Percentiles rank a stretch among this genome's conserved stretches.
phyloP scores from a whole-genome alignment of 1,284 basidiomycete species.

The Xanthoconium separans region DNA sequence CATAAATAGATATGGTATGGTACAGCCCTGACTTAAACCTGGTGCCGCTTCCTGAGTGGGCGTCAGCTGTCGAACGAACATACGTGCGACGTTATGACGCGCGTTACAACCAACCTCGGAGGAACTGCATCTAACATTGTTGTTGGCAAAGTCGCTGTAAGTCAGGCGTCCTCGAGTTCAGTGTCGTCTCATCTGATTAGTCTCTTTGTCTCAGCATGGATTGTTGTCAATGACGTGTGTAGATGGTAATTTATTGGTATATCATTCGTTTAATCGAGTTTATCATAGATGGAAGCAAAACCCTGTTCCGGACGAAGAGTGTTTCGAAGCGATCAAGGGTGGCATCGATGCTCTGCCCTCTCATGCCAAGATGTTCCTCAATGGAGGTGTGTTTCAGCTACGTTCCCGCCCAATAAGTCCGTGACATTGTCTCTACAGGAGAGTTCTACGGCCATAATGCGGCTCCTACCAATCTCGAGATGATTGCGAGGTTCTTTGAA shows the following conservation, averaged over 20 bases:
- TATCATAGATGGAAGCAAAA: constrained; percentile 16
- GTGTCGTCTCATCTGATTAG: not conserved
- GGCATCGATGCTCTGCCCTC: constrained; percentile 52
- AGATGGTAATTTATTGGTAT: not conserved
- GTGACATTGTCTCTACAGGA: constrained; percentile 12
- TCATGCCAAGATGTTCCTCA: constrained; percentile 48
- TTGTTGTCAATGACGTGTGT: constrained; percentile 30
- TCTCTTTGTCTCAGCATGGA: constrained; percentile 23
- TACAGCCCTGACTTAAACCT: not conserved
- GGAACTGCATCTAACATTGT: constrained; percentile 29
- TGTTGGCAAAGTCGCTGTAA: constrained; percentile 39
- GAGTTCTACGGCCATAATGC: constrained; percentile 32
- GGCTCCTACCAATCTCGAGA: constrained; percentile 39
- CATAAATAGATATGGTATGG: too few relatives aligned
- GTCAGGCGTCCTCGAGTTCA: constrained; percentile 8
- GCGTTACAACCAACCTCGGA: constrained; percentile 33
- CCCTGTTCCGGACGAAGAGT: constrained; percentile 46
- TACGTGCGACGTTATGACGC: constrained; percentile 14
- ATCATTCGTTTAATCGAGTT: not conserved
- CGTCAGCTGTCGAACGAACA: not conserved
- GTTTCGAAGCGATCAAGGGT: constrained; percentile 64
- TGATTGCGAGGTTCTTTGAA: constrained; percentile 44
- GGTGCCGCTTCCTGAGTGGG: not conserved
- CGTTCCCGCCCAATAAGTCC: too few relatives aligned
- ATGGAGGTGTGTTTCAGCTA: constrained; percentile 39